These are phyloP conservation scores for Pseudohyphozyma bogoriensis DNA, from an alignment of 768 basidiomycete genomes.

Conservation along the genomic window DNA sequence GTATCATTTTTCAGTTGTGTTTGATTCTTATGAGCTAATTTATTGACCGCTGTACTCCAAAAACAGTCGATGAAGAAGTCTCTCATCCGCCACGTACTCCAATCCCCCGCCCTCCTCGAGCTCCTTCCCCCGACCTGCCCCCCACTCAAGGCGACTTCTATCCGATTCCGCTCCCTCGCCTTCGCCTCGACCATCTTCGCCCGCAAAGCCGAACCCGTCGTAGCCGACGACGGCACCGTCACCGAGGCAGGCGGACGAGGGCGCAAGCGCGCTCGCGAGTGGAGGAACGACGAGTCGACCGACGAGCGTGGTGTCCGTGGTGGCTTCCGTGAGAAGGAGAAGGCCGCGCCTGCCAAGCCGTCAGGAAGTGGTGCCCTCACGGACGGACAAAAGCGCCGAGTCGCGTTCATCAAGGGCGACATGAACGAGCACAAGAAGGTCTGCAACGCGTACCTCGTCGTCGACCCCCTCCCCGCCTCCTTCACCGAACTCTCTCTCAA, in stretches of 20 bases:
- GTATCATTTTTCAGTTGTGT: background rate
- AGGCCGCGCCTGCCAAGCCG: background rate
- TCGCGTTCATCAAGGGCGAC: slow-evolving; percentile 88
- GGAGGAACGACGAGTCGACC: slow-evolving; percentile 40
- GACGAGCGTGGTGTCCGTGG: slow-evolving; percentile 24
- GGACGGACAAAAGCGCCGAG: slow-evolving; percentile 76
- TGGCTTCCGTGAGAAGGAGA: slow-evolving; percentile 18
- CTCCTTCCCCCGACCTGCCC: slow-evolving; percentile 24
- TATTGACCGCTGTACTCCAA: no score
- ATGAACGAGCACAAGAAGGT: slow-evolving; percentile 67
- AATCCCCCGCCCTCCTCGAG: slow-evolving; percentile 49
- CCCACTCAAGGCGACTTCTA: slow-evolving; percentile 71
- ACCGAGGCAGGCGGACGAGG: slow-evolving; percentile 44
- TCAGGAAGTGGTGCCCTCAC: slow-evolving; percentile 56
- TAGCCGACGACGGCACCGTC: slow-evolving; percentile 37
- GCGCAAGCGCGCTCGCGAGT: slow-evolving; percentile 37
- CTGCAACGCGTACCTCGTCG: slow-evolving; percentile 83
- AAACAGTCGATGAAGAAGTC: slow-evolving; percentile 65
- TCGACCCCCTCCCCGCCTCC: slow-evolving; percentile 36
- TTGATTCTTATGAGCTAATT: background rate
- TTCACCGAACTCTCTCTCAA: slow-evolving; percentile 1
- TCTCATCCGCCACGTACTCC: slow-evolving; percentile 63
- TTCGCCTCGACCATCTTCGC: slow-evolving; percentile 65
- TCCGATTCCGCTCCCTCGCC: slow-evolving; percentile 84
- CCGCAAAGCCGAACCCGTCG: slow-evolving; percentile 36